A percentile compares a stretch with the other conserved stretches of the same genome.
Conservation (phyloP, 345 rosid species). For the Murraya paniculata region DNA sequence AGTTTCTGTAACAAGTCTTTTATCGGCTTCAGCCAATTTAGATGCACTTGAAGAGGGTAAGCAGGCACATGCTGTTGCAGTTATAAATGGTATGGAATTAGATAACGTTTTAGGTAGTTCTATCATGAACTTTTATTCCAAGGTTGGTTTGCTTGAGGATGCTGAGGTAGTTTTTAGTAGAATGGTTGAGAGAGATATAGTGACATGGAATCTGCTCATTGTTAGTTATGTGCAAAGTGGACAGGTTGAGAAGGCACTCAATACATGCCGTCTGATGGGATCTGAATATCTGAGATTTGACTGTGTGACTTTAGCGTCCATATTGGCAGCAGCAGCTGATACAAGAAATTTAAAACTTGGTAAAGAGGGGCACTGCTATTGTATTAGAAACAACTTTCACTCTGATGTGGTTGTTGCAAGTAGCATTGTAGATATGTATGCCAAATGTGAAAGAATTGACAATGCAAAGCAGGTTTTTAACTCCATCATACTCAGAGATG, state of each 20-base stretch:
- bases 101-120: constrained; percentile 69
- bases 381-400: constrained; percentile 55
- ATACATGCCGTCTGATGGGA: constrained; percentile 52
- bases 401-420: constrained; percentile 54
- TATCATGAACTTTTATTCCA: constrained; percentile 64
- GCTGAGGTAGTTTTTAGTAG: constrained; percentile 57
- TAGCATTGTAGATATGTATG: constrained; percentile 55
- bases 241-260: constrained; percentile 47
- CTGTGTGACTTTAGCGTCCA: constrained; percentile 58
- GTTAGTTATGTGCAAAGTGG: constrained; percentile 53
- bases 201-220: constrained; percentile 81
- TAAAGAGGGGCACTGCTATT: constrained; percentile 60
- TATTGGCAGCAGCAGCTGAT: constrained; percentile 54
- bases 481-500: constrained; percentile 39
- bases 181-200: constrained; percentile 56
- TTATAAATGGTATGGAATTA: constrained; percentile 51
- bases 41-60: constrained; percentile 64
- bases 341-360: constrained; percentile 45
- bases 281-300: constrained; percentile 53
- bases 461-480: constrained; percentile 53
- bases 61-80: constrained; percentile 67
- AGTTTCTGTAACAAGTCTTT: constrained; percentile 59
- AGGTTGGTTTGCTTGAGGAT: constrained; percentile 62
- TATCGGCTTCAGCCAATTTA: constrained; percentile 67
- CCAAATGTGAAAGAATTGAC: constrained; percentile 50